A percentile compares a stretch with the other conserved stretches of the same genome.
Evolutionary conservation across 306 rosid species (phyloP).

Genomic region (Dalbergia cultrata): DNA sequence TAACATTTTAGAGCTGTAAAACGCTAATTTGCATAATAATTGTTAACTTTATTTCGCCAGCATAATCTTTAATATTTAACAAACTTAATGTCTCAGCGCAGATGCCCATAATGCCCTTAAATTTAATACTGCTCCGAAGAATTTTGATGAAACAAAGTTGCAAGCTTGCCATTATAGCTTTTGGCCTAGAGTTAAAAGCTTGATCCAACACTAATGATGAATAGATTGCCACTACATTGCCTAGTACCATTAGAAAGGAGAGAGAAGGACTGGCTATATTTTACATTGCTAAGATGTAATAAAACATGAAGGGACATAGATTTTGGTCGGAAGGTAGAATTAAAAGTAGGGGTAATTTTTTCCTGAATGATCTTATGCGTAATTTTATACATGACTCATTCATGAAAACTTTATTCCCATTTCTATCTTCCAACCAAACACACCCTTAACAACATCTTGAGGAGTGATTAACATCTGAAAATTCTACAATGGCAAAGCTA

Average conservation of each 20-base stretch:
- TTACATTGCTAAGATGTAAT: neutral
- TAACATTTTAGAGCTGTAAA: neutral
- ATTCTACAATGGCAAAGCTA: slow-evolving; percentile 10
- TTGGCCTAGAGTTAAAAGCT: no score
- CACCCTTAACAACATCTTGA: slow-evolving; percentile 20
- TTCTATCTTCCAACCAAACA: no score
- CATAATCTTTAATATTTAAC: neutral
- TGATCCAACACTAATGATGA: no score
- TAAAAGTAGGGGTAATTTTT: no score
- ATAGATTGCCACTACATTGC: neutral
- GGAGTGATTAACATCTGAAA: slow-evolving; percentile 27
- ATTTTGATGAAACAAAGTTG: no score
- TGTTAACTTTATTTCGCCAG: neutral
- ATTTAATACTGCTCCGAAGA: no score
- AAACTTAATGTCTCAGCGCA: no score
- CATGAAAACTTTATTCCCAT: neutral
- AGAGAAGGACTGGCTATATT: neutral
- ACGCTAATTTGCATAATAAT: neutral
- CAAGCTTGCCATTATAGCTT: no score
- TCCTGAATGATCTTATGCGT: no score
- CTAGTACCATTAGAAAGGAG: neutral
- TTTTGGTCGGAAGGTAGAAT: neutral
- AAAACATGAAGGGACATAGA: neutral
- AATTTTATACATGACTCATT: no score
- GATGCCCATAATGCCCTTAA: no score